These are phyloP conservation scores for Raffaelea ambrosiae DNA, from an alignment of 2,329 filamentous ascomycete genomes.

Conservation along the genomic window DNA sequence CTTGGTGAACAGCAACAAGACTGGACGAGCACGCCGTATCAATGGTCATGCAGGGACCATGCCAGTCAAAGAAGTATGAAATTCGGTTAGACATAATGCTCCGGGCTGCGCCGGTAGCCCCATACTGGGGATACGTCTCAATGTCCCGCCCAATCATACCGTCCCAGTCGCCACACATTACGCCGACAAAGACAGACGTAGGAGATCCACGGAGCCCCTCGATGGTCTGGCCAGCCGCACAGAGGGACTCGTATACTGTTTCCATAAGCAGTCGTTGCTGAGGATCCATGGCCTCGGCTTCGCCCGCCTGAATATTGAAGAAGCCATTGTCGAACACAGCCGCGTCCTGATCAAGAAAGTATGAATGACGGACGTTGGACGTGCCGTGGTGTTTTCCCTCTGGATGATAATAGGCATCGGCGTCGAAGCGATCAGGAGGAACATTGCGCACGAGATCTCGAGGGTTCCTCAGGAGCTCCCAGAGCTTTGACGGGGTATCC, in stretches of 20 bases:
- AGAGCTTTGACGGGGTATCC: neutral
- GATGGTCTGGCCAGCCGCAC: neutral
- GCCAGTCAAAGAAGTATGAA: constrained; percentile 16
- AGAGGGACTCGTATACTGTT: neutral
- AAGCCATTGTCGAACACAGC: neutral
- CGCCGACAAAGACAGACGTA: neutral
- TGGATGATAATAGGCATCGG: neutral
- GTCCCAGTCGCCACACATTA: neutral
- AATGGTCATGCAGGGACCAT: constrained; percentile 22
- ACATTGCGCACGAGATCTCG: neutral
- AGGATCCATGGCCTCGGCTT: neutral
- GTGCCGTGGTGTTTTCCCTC: neutral
- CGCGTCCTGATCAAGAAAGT: neutral
- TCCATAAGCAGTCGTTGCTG: neutral
- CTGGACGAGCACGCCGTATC: constrained; percentile 31
- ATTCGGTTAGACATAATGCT: constrained; percentile 18
- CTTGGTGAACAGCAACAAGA: constrained; percentile 35
- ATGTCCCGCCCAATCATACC: neutral
- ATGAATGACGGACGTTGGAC: neutral
- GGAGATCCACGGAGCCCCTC: neutral
- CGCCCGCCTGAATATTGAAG: neutral
- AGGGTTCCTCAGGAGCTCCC: neutral
- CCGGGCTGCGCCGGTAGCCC: constrained; percentile 16
- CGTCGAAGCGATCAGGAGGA: neutral
- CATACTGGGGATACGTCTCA: neutral